These are phyloP conservation scores for Chytriomyces hyalinus DNA, from an alignment of 192 early-diverging fungal genomes.

Conservation along the genomic window DNA sequence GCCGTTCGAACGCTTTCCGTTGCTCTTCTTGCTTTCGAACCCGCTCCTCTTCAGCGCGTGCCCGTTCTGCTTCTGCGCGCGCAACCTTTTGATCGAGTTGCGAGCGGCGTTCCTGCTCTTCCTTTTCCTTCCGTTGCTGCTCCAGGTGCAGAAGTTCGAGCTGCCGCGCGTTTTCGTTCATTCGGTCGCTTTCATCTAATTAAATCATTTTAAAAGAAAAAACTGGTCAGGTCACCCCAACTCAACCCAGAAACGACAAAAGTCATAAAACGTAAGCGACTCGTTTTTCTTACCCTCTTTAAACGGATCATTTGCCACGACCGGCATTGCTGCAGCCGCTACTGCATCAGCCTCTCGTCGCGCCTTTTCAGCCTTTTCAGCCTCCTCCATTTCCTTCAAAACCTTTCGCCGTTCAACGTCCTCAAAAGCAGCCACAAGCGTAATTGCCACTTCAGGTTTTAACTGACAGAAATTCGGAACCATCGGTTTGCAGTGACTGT, in stretches of 20 bases:
- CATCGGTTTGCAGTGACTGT: constrained; percentile 50
- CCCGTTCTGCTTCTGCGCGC: not conserved
- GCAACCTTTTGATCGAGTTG: not conserved
- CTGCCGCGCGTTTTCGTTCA: constrained; percentile 6
- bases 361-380: constrained; percentile 36
- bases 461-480: constrained; percentile 58
- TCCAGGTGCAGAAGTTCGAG: not conserved
- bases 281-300: not conserved
- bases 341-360: constrained; percentile 19
- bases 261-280: not conserved
- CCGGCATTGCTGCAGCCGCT: not conserved
- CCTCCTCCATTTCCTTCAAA: constrained; percentile 56
- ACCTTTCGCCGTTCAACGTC: constrained; percentile 49
- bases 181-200: not conserved
- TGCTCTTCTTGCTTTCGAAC: constrained; percentile 78
- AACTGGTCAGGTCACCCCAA: not conserved
- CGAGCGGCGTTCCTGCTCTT: not conserved
- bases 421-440: constrained; percentile 53
- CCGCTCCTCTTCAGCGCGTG: constrained; percentile 12
- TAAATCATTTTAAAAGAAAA: not conserved
- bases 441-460: constrained; percentile 49
- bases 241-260: not conserved
- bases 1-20: constrained; percentile 3
- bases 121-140: constrained; percentile 8
- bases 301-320: not conserved